Conservation (phyloP, 179 eudicot species). For the Spergularia azorica region DNA sequence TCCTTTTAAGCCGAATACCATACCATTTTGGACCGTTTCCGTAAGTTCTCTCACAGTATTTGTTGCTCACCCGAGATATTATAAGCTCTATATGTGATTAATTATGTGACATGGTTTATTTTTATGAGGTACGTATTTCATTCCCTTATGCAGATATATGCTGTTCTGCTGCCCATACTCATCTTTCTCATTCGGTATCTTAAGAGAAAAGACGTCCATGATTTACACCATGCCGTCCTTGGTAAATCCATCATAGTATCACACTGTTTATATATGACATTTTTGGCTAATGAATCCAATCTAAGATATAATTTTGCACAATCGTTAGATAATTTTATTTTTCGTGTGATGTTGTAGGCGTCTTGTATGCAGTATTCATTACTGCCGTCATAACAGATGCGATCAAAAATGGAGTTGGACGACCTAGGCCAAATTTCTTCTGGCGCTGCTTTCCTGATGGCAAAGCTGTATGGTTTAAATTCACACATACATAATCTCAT, state of each 20-base stretch:
- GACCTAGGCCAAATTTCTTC: conserved; percentile 59
- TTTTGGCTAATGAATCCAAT: not conserved
- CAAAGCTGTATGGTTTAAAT: conserved; percentile 28
- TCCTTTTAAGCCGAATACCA: conserved; percentile 47
- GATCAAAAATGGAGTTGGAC: conserved; percentile 52
- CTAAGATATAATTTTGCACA: not conserved
- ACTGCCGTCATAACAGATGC: conserved; percentile 54
- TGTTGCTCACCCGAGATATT: too few species aligned
- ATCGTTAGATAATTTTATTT: not conserved
- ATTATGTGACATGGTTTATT: not conserved
- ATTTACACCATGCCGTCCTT: conserved; percentile 42
- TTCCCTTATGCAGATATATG: conserved; percentile 37
- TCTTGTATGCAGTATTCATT: conserved; percentile 47
- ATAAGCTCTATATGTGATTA: not conserved
- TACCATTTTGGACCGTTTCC: conserved; percentile 54
- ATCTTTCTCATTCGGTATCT: conserved; percentile 33
- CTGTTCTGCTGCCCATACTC: conserved; percentile 47
- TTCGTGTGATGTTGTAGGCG: conserved; percentile 33
- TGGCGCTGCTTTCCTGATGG: conserved; percentile 70
- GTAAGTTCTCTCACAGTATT: conserved; percentile 29
- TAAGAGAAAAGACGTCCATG: conserved; percentile 39
- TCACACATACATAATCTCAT: not conserved
- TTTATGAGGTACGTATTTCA: not conserved
- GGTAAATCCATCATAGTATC: conserved; percentile 18
- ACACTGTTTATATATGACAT: not conserved